These are phyloP conservation scores for Cercophora newfieldiana DNA, from an alignment of 495 filamentous ascomycete species.

Conservation along the genomic window DNA sequence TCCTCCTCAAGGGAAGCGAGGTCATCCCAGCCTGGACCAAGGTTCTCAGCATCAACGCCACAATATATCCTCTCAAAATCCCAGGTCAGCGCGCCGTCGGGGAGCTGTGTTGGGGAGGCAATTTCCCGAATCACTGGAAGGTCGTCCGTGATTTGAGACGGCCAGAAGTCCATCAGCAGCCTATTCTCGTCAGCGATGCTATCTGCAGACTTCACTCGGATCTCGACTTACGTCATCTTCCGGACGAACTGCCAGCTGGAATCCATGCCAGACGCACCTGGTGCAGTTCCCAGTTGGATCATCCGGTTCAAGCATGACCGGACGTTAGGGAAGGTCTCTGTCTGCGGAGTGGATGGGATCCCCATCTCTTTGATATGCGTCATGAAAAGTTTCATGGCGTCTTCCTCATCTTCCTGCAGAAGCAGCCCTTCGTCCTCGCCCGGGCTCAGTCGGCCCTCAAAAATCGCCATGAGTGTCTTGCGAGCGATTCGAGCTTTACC, in stretches of 20 bases:
- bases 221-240: slow-evolving; percentile 21
- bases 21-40: neutral
- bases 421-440: slow-evolving; percentile 19
- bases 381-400: slow-evolving; percentile 24
- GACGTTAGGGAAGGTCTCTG: slow-evolving; percentile 13
- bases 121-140: neutral
- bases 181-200: no score
- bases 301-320: slow-evolving; percentile 9
- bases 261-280: slow-evolving; percentile 5
- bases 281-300: neutral
- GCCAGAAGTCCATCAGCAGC: neutral
- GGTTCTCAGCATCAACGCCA: neutral
- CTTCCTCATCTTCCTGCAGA: slow-evolving; percentile 27
- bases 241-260: slow-evolving; percentile 17
- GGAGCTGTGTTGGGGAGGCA: neutral
- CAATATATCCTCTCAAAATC: slow-evolving; percentile 15
- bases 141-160: neutral
- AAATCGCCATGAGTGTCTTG: slow-evolving; percentile 26
- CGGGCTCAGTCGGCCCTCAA: slow-evolving; percentile 18
- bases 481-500: slow-evolving; percentile 10
- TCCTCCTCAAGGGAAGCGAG: neutral
- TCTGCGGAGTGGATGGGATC: neutral
- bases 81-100: slow-evolving; percentile 14
- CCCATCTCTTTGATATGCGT: slow-evolving; percentile 20
- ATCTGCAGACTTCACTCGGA: no score